Evolutionary conservation across 208 protist genomes (phyloP).

Genomic region (Histomonas meleagridis): DNA sequence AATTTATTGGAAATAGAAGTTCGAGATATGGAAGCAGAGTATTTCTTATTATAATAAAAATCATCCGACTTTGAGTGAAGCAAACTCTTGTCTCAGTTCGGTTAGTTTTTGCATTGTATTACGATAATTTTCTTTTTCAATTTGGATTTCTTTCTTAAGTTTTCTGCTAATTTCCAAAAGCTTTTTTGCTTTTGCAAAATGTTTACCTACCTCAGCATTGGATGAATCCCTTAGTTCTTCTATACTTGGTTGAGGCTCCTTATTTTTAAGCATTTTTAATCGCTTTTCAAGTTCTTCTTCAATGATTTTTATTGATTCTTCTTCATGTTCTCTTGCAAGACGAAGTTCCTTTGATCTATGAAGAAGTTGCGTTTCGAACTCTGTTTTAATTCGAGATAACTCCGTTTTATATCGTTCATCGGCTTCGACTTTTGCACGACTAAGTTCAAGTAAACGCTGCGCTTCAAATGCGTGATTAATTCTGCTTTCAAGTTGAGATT

Average conservation of each 20-base stretch:
- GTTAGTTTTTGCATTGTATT: not conserved
- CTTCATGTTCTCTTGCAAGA: conserved; percentile 23
- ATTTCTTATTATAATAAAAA: not conserved
- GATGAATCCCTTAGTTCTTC: not conserved
- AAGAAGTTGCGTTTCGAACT: not conserved
- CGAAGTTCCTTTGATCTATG: not conserved
- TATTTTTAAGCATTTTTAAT: not conserved
- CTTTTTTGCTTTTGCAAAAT: not conserved
- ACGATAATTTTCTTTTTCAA: not conserved
- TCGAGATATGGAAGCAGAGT: too few relatives aligned
- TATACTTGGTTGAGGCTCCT: not conserved
- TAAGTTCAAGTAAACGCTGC: not conserved
- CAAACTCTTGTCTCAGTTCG: not conserved
- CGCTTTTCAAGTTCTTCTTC: conserved; percentile 1
- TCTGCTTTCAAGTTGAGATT: not conserved
- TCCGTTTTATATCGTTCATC: not conserved
- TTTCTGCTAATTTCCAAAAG: not conserved
- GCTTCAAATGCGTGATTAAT: not conserved
- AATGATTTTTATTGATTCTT: not conserved
- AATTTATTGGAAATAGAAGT: too few relatives aligned
- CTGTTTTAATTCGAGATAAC: not conserved
- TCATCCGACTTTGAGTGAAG: not conserved
- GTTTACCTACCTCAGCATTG: not conserved
- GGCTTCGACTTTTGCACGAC: not conserved
- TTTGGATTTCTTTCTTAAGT: not conserved